Conservation (phyloP, 2,329 filamentous ascomycete species). For the Cladorrhinum sp. region DNA sequence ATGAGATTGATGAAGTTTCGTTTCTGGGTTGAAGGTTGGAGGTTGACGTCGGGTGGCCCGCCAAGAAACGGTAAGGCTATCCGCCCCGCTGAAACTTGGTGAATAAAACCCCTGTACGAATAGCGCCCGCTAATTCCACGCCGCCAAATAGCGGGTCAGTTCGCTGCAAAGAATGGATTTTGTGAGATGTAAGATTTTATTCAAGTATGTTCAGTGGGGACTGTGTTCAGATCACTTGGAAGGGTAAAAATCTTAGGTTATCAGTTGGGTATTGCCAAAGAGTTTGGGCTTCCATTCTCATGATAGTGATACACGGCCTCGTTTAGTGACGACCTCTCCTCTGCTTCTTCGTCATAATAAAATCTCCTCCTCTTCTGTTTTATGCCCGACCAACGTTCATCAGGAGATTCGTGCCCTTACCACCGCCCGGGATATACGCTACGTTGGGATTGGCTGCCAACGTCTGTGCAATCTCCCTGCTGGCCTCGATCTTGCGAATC, state of each 20-base stretch:
- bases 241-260: background rate
- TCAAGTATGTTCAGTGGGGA: background rate
- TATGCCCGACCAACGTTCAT: constrained; percentile 49
- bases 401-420: constrained; percentile 58
- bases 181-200: background rate
- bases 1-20: background rate
- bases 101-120: background rate
- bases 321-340: constrained; percentile 10
- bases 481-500: constrained; percentile 96
- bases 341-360: background rate
- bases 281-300: constrained; percentile 12
- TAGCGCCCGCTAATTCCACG: background rate
- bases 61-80: constrained; percentile 6
- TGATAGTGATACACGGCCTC: constrained; percentile 27
- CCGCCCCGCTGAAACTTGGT: constrained; percentile 1
- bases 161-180: background rate
- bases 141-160: background rate
- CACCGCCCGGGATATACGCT: constrained; percentile 82
- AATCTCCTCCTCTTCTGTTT: constrained; percentile 5
- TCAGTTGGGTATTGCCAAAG: background rate
- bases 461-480: constrained; percentile 90
- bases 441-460: constrained; percentile 90
- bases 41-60: background rate
- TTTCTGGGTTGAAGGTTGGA: background rate
- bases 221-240: background rate